Evolutionary conservation across 768 basidiomycete species (phyloP), one percentile per base, ranked within the genome.

Genomic region (Rhodotorula paludigena): DNA sequence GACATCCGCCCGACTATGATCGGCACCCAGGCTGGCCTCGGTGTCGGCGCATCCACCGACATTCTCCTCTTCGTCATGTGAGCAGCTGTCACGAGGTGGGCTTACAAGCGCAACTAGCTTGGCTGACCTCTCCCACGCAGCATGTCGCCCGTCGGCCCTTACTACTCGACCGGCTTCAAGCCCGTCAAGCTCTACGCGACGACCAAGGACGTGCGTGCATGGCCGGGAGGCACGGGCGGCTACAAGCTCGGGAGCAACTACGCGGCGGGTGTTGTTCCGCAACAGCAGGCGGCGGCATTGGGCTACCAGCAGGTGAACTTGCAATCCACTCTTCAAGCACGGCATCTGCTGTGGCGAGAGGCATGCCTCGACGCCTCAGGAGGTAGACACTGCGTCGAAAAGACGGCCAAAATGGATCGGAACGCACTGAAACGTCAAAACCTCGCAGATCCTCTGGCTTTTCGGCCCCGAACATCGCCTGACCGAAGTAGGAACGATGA

Each of bases 31-130:
- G 78, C 77, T 49, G 80, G 78, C 1, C 76, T 82, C 33, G 82
- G 81, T n/a, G 87, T 93, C 9, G 81, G 82, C 39, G 86, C 91
- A 5, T 89, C 89, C 0, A 85, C 83, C 63, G 85, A 89, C 66
- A 90, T 92, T 0, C 81, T 89, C 45, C 84, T 97, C 44, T 97
- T 90, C 78, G 87, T 96, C 66, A 87, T 98, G 78, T 73, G 74
- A 25, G 67, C n/a, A n/a, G n/a, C n/a, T n/a, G n/a, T n/a, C n/a
- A n/a, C n/a, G n/a, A n/a, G n/a, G n/a, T n/a, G n/a, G n/a, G n/a
- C n/a, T n/a, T n/a, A n/a, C n/a, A n/a, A n/a, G n/a, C n/a, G n/a
- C n/a, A n/a, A n/a, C n/a, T n/a, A n/a, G n/a, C n/a, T n/a, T n/a
- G n/a, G n/a, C n/a, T n/a, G n/a, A n/a, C n/a, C n/a, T n/a, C n/a